A percentile compares a stretch with the other conserved stretches of the same genome.
These are phyloP conservation scores for Punica granatum DNA, from an alignment of 345 rosid genomes.

Conservation along the genomic window DNA sequence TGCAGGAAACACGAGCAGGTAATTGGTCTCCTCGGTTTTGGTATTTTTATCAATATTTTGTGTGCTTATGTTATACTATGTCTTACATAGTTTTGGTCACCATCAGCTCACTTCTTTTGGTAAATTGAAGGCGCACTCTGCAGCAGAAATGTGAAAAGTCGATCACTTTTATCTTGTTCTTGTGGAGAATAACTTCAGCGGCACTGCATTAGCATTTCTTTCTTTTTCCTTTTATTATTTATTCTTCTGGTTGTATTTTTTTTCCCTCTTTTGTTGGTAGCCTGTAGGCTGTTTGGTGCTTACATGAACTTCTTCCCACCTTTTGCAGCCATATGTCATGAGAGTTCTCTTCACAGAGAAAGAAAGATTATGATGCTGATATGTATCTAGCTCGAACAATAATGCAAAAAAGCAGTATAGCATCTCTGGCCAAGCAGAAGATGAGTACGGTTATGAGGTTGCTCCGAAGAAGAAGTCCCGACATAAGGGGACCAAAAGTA, in stretches of 20 bases:
- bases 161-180: background rate
- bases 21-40: constrained; percentile 8
- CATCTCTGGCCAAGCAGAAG: constrained; percentile 70
- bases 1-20: constrained; percentile 40
- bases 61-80: background rate
- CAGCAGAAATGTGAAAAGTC: background rate
- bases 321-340: constrained; percentile 33
- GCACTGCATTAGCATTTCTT: background rate
- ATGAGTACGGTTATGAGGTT: constrained; percentile 85
- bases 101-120: background rate
- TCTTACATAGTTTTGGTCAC: background rate
- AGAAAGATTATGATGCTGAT: constrained; percentile 65
- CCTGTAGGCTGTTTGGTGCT: background rate
- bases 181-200: background rate
- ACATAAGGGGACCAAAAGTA: constrained; percentile 33
- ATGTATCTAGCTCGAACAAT: constrained; percentile 65
- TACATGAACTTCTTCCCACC: background rate
- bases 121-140: background rate
- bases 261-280: background rate
- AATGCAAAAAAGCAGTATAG: constrained; percentile 62
- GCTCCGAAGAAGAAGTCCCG: constrained; percentile 51
- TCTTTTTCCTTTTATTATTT: background rate
- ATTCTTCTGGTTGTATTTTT: background rate
- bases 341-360: constrained; percentile 35
- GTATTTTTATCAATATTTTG: background rate